Evolutionary conservation across 1,284 basidiomycete genomes (phyloP).

Genomic region (Ceratobasidium sp.): DNA sequence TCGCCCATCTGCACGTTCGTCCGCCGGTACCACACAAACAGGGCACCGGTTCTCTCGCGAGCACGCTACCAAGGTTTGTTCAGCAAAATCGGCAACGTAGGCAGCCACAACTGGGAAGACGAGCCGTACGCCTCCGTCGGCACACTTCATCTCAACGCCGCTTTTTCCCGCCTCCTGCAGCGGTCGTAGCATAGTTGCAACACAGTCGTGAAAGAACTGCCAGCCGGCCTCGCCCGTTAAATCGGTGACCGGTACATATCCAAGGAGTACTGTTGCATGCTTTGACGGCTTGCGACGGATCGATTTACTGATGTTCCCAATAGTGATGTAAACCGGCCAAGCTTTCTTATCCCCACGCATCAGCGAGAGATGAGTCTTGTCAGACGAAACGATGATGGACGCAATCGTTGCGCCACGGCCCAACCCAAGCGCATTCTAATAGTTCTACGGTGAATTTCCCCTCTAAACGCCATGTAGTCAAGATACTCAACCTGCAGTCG

Average conservation of each 20-base stretch:
- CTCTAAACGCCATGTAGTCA: no score
- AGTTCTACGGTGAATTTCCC: no score
- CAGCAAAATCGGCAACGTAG: not conserved
- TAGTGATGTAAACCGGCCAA: conserved; percentile 46
- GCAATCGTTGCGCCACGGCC: conserved; percentile 41
- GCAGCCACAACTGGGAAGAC: not conserved
- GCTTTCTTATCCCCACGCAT: conserved; percentile 40
- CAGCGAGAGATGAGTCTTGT: conserved; percentile 45
- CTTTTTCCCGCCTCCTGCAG: no score
- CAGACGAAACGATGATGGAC: conserved; percentile 46
- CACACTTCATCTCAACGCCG: not conserved
- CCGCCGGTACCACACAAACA: not conserved
- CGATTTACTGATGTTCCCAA: conserved; percentile 43
- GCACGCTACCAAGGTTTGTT: not conserved
- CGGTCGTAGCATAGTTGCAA: no score
- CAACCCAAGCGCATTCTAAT: no score
- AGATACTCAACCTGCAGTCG: no score
- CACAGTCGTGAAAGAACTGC: no score
- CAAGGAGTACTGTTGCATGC: no score
- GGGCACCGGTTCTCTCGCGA: not conserved
- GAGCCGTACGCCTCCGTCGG: not conserved
- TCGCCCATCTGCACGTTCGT: no score
- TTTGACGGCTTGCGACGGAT: no score
- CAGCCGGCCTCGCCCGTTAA: no score
- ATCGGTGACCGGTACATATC: no score